A percentile compares a stretch with the other conserved stretches of the same genome.
Evolutionary conservation across 129 eudicot species (phyloP).

Genomic region (Smallanthus sonchifolius): DNA sequence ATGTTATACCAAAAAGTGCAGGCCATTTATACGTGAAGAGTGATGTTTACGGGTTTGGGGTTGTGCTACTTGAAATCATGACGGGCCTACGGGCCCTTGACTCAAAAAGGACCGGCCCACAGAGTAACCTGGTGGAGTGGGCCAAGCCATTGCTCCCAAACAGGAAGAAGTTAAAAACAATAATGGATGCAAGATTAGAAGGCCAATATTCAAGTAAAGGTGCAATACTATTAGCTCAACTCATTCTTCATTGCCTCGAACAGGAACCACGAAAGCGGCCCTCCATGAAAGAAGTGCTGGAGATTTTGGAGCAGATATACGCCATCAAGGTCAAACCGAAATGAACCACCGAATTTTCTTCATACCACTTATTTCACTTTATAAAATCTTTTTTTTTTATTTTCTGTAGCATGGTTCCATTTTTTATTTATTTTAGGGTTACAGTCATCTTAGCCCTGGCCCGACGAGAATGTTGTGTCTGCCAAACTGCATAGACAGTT

Average conservation of each 20-base stretch:
- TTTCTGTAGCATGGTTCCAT: conserved; percentile 19
- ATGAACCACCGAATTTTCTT: conserved; percentile 5
- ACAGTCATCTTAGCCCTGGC: background rate
- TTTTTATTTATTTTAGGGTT: conserved; percentile 21
- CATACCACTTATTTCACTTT: background rate
- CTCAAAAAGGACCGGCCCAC: conserved; percentile 41
- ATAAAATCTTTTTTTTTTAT: background rate
- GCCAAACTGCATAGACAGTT: background rate
- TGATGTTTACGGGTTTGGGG: conserved; percentile 92
- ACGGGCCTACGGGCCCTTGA: conserved; percentile 68
- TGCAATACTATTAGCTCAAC: conserved; percentile 51
- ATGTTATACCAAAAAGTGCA: conserved; percentile 15
- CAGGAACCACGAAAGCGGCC: conserved; percentile 66
- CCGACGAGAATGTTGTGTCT: background rate
- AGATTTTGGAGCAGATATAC: conserved; percentile 48
- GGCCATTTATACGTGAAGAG: conserved; percentile 85
- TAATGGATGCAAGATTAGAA: conserved; percentile 68
- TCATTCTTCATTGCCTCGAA: conserved; percentile 59
- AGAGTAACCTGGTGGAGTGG: conserved; percentile 65
- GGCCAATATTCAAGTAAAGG: conserved; percentile 82
- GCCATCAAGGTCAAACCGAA: conserved; percentile 42
- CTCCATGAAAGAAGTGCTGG: conserved; percentile 59
- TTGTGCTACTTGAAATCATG: conserved; percentile 71
- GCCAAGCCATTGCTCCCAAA: conserved; percentile 50
- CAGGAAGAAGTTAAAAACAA: conserved; percentile 44